Base-by-base conservation (phyloP, 306 rosid genomes). In the Boehmeria nivea region DNA sequence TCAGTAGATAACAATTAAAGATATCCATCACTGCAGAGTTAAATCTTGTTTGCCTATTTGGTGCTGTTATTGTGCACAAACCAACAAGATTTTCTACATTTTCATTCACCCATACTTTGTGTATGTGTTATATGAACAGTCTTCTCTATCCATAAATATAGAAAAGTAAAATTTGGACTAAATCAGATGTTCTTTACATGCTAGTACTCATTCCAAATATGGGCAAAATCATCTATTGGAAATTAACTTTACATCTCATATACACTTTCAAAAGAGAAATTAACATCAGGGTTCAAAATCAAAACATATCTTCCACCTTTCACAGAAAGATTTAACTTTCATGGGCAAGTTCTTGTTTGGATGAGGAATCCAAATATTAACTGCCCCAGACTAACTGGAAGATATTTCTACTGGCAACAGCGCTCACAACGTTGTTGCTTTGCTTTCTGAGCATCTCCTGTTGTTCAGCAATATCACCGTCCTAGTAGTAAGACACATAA, bases 381-480 rank as follows among this genome's bases (percentile, higher is more conserved):
- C 64, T 66, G 25, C 95, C 85, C 98, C 98, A 91, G 67, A 91
- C 78, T 23, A 91, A 76, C 63, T 80, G 82, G 66, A 80, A 91
- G 66, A 91, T 84, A 51, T 87, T 87, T 74, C 82, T 88, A 64
- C 98, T 91, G 40, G 98, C 96, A 47, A 52, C 67, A 18, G 73
- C 71, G 77, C 65, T 87, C 71, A 91, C 76, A 60, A 47, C 65
- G 59, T 73, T 69, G 60, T 80, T 82, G 59, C 95, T 87, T 73
- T 71, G 81, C 52, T 46, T 73, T 66, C 61, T 78, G 54, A 91
- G 88, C 96, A 91, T 84, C 54, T 76, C 93, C 64, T 82, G 85
- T 70, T 84, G 91, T 20, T 81, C 83, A 39, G 63, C 6, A 50
- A 68, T 52, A 66, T 91, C 81, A 3, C 87, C 98, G 23, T 84